A percentile compares a stretch with the other conserved stretches of the same genome.
These are phyloP conservation scores for Onygenales sp. DNA, from an alignment of 2,329 filamentous ascomycete species.

Conservation along the genomic window DNA sequence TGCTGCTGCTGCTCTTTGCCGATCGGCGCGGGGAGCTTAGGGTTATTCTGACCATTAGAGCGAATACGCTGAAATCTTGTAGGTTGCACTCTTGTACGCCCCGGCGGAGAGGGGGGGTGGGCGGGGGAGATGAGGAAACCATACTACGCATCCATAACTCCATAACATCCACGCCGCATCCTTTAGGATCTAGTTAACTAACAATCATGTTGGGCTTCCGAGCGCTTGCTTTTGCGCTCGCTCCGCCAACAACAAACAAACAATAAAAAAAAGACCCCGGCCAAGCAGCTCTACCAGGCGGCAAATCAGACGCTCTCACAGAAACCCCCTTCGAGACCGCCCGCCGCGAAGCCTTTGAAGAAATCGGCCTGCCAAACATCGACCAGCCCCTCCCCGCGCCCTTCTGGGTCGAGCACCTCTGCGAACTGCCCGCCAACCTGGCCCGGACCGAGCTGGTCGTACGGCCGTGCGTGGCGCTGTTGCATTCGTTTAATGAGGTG, in stretches of 20 bases:
- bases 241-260: too few relatives aligned
- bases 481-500: constrained; percentile 52
- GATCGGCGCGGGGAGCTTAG: constrained; percentile 70
- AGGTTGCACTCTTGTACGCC: constrained; percentile 11
- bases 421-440: constrained; percentile 67
- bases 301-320: constrained; percentile 45
- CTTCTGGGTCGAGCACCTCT: constrained; percentile 80
- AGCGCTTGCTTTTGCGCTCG: too few relatives aligned
- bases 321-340: constrained; percentile 68
- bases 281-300: constrained; percentile 78
- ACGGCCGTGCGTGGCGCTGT: constrained; percentile 65
- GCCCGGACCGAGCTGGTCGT: constrained; percentile 66
- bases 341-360: constrained; percentile 80
- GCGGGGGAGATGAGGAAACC: too few relatives aligned
- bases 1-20: constrained; percentile 79
- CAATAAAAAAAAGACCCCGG: constrained; percentile 46
- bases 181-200: too few relatives aligned
- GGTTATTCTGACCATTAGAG: constrained; percentile 54
- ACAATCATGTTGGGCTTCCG: too few relatives aligned
- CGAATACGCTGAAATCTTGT: constrained; percentile 50
- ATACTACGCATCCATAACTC: too few relatives aligned
- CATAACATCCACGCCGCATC: too few relatives aligned
- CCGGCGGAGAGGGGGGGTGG: too few relatives aligned
- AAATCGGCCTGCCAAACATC: constrained; percentile 72
- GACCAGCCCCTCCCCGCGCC: constrained; percentile 60